These are phyloP conservation scores for Cronartium ribicola DNA, from an alignment of 1,284 basidiomycete genomes.

Conservation along the genomic window DNA sequence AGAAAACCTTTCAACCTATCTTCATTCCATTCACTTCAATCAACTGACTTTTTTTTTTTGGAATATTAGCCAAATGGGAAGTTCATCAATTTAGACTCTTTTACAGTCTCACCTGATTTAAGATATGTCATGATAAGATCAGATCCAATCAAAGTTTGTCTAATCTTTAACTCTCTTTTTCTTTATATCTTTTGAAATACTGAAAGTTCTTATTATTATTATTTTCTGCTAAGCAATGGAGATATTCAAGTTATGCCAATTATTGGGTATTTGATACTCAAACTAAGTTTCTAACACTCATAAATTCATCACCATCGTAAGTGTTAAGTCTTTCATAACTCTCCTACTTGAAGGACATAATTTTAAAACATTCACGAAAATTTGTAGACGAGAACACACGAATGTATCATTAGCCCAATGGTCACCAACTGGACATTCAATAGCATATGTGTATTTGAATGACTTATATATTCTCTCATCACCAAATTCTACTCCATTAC, in stretches of 20 bases:
- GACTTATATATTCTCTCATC: constrained; percentile 72
- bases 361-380: too few relatives aligned
- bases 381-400: constrained; percentile 63
- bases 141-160: constrained; percentile 53
- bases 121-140: constrained; percentile 75
- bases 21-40: too few relatives aligned
- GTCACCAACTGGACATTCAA: constrained; percentile 72
- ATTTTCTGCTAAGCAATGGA: constrained; percentile 69
- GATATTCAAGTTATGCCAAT: constrained; percentile 79
- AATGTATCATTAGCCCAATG: constrained; percentile 72
- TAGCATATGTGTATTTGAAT: constrained; percentile 76
- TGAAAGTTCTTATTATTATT: constrained; percentile 2
- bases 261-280: constrained; percentile 74
- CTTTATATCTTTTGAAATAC: background rate
- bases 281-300: constrained; percentile 64
- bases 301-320: too few relatives aligned
- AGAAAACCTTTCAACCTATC: constrained; percentile 49
- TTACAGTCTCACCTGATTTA: constrained; percentile 81
- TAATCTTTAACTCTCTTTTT: background rate
- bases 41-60: constrained; percentile 43
- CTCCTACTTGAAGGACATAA: too few relatives aligned
- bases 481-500: constrained; percentile 62
- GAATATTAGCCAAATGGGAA: constrained; percentile 59
- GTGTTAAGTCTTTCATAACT: too few relatives aligned
- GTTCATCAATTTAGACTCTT: constrained; percentile 59